Conservation (phyloP, 495 filamentous ascomycete species). For the Tuber calosporum region DNA sequence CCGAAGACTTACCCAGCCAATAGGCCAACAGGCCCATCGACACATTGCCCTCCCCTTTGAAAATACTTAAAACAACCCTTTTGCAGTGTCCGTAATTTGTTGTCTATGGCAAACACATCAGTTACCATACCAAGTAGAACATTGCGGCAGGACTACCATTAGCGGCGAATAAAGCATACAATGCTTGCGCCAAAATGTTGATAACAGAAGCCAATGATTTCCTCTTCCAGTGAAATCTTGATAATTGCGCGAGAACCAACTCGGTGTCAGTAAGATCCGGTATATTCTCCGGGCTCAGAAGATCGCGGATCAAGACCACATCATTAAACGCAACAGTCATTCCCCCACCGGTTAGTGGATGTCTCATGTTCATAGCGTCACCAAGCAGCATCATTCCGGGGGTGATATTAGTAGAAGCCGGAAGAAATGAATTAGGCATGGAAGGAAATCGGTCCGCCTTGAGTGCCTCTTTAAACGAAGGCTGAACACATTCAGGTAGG, state of each 20-base stretch:
- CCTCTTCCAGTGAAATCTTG: constrained; percentile 74
- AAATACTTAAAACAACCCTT: constrained; percentile 92
- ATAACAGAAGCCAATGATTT: constrained; percentile 76
- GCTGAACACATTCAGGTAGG: constrained; percentile 64
- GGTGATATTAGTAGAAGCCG: constrained; percentile 59
- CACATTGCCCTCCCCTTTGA: constrained; percentile 60
- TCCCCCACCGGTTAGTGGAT: constrained; percentile 86
- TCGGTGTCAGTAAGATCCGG: constrained; percentile 62
- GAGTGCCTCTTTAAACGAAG: constrained; percentile 67
- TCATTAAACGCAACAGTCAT: constrained; percentile 96
- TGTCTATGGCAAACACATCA: constrained; percentile 46
- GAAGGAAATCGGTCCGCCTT: constrained; percentile 60
- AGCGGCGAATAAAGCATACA: constrained; percentile 86
- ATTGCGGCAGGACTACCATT: constrained; percentile 48
- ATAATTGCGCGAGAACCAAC: constrained; percentile 61
- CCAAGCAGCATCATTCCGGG: constrained; percentile 76
- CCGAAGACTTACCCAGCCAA: constrained; percentile 54
- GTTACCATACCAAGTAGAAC: not conserved
- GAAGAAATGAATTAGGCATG: constrained; percentile 93
- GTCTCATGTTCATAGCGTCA: constrained; percentile 94
- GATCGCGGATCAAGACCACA: constrained; percentile 62
- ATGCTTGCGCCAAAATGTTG: constrained; percentile 89
- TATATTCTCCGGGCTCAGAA: constrained; percentile 60
- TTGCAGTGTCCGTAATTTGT: constrained; percentile 70
- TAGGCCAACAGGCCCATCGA: constrained; percentile 71